Evolutionary conservation across 2,329 filamentous ascomycete species (phyloP).

Genomic region (Dryadomyces quercus-mongolicae): DNA sequence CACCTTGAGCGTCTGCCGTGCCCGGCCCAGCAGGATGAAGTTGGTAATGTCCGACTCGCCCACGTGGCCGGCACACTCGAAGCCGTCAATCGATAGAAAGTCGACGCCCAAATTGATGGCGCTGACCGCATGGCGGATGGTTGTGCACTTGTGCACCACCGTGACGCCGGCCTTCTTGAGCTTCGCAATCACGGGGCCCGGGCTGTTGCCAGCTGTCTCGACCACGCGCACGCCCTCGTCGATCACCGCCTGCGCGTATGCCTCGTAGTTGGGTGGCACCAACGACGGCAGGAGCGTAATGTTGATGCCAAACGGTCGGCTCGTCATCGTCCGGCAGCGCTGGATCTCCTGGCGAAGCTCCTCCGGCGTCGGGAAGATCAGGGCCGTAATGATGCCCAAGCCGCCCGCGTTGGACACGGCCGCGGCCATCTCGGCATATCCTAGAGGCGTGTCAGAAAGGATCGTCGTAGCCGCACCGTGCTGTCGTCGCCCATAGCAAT

Average conservation of each 20-base stretch:
- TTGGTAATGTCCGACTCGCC: constrained; percentile 82
- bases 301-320: constrained; percentile 81
- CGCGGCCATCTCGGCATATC: constrained; percentile 65
- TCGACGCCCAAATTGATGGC: constrained; percentile 92
- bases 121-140: constrained; percentile 82
- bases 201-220: constrained; percentile 43
- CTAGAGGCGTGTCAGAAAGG: constrained; percentile 51
- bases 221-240: constrained; percentile 87
- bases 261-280: constrained; percentile 81
- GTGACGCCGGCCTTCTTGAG: constrained; percentile 70
- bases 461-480: no score
- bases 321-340: constrained; percentile 68
- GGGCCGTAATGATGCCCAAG: constrained; percentile 69
- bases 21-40: constrained; percentile 75
- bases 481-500: no score
- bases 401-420: constrained; percentile 75
- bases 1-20: constrained; percentile 69
- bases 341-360: constrained; percentile 90
- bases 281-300: constrained; percentile 85
- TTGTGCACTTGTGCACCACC: constrained; percentile 95
- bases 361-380: constrained; percentile 87
- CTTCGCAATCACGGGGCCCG: constrained; percentile 78
- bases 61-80: constrained; percentile 89
- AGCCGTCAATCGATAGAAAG: constrained; percentile 93
- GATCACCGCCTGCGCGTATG: constrained; percentile 84